Conservation (phyloP, 495 filamentous ascomycete species). For the Amniculicola lignicola region DNA sequence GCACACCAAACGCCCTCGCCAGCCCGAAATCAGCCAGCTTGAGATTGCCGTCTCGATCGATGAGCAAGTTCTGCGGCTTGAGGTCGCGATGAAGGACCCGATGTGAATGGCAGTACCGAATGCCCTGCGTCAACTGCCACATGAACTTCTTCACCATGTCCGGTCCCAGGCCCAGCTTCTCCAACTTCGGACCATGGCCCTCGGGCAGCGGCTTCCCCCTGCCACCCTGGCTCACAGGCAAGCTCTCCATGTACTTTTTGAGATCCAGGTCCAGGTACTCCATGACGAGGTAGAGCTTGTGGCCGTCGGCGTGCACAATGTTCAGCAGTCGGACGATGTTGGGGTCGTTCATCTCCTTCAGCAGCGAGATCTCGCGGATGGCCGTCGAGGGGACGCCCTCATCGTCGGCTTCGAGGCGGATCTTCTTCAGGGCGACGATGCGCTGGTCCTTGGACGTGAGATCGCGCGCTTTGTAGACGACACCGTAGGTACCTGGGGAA, state of each 20-base stretch:
- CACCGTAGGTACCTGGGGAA: slow-evolving; percentile 45
- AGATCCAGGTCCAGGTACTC: slow-evolving; percentile 98
- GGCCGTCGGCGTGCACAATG: slow-evolving; percentile 94
- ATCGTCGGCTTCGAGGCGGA: slow-evolving; percentile 94
- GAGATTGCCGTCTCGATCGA: slow-evolving; percentile 89
- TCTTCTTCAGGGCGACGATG: slow-evolving; percentile 95
- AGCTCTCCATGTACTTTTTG: slow-evolving; percentile 99
- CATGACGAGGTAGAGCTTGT: slow-evolving; percentile 98
- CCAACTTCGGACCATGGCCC: slow-evolving; percentile 62
- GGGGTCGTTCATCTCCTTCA: slow-evolving; percentile 98
- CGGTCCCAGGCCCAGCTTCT: slow-evolving; percentile 74
- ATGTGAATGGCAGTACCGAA: slow-evolving; percentile 94
- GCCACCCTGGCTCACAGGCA: slow-evolving; percentile 86
- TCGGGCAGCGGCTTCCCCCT: slow-evolving; percentile 85
- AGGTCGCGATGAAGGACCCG: slow-evolving; percentile 92
- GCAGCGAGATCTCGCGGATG: slow-evolving; percentile 96
- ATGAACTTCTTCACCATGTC: slow-evolving; percentile 97
- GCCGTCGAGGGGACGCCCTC: slow-evolving; percentile 96
- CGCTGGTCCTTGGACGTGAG: slow-evolving; percentile 81
- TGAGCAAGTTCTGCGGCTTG: slow-evolving; percentile 97
- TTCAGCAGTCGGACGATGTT: slow-evolving; percentile 97
- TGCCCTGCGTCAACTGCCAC: slow-evolving; percentile 85
- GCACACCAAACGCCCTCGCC: slow-evolving; percentile 93
- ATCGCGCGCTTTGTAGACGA: slow-evolving; percentile 96
- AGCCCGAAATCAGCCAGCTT: slow-evolving; percentile 98